Conservation (phyloP, 2,329 filamentous ascomycete species). For the Hymenotorrendiella dingleyae region DNA sequence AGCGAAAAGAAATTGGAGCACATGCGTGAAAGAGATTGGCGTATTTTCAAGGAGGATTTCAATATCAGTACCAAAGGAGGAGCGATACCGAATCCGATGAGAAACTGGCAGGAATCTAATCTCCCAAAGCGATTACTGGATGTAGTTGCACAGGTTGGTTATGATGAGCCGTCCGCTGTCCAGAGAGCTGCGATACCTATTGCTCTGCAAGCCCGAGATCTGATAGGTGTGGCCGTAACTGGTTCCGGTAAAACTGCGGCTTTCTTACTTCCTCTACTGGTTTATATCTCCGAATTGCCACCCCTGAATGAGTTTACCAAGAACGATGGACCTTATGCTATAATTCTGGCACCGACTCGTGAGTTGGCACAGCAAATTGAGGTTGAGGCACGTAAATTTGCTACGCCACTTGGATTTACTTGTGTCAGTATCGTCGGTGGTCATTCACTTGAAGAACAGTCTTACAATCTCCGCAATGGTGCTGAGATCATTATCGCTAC, state of each 20-base stretch:
- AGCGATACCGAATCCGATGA: conserved; percentile 90
- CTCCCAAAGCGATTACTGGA: conserved; percentile 73
- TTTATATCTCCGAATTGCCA: conserved; percentile 89
- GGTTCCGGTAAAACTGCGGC: conserved; percentile 98
- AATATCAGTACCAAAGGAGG: conserved; percentile 94
- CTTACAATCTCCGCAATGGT: conserved; percentile 81
- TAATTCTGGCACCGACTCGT: conserved; percentile 92
- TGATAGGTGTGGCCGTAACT: conserved; percentile 97
- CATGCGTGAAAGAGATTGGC: conserved; percentile 97
- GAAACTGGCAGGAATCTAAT: conserved; percentile 80
- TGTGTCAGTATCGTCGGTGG: conserved; percentile 98
- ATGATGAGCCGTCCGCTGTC: conserved; percentile 85
- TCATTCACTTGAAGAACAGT: conserved; percentile 89
- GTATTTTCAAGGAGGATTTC: conserved; percentile 99
- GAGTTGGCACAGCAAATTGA: conserved; percentile 98
- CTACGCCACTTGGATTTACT: conserved; percentile 81
- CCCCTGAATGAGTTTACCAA: conserved; percentile 79
- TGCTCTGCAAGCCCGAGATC: conserved; percentile 81
- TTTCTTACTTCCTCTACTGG: conserved; percentile 84
- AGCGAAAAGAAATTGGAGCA: conserved; percentile 85
- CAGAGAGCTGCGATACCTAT: conserved; percentile 95
- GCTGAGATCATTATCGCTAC: conserved; percentile 99
- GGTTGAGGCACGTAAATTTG: conserved; percentile 87
- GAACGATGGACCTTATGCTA: conserved; percentile 94
- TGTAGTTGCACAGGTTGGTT: conserved; percentile 79